A percentile compares a stretch with the other conserved stretches of the same genome.
phyloP scores from a whole-genome alignment of 768 basidiomycete genomes.

The Phanerochaete carnosa region DNA sequence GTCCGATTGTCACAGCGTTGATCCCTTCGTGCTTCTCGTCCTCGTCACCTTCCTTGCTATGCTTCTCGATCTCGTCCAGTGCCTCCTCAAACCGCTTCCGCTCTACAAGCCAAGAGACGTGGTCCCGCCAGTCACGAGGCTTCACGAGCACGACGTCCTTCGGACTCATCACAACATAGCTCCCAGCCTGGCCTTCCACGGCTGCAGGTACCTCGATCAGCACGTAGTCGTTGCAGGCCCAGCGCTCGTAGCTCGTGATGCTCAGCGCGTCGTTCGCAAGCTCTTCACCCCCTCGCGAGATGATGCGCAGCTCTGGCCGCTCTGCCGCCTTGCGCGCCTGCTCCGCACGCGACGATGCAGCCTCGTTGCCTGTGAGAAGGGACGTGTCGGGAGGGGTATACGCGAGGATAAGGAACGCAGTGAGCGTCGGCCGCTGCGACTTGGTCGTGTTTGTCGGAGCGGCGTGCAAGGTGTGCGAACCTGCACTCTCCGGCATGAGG shows the following conservation, averaged over 20 bases:
- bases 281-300: constrained; percentile 87
- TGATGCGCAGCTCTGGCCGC: constrained; percentile 92
- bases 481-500: constrained; percentile 35
- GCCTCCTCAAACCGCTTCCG: constrained; percentile 86
- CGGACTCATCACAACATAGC: constrained; percentile 85
- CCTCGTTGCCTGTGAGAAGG: constrained; percentile 51
- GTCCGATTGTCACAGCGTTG: constrained; percentile 69
- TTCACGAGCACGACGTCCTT: constrained; percentile 84
- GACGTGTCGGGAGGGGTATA: constrained; percentile 80
- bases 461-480: neutral
- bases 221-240: constrained; percentile 91
- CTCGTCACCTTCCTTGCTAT: constrained; percentile 34
- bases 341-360: constrained; percentile 62
- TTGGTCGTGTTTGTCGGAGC: constrained; percentile 18
- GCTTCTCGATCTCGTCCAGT: constrained; percentile 70
- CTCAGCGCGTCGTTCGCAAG: constrained; percentile 79
- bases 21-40: constrained; percentile 35
- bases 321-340: constrained; percentile 84
- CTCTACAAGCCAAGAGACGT: constrained; percentile 91
- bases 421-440: constrained; percentile 35
- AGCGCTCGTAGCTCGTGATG: constrained; percentile 74
- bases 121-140: constrained; percentile 84
- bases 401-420: constrained; percentile 83
- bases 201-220: constrained; percentile 49
- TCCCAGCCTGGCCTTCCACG: constrained; percentile 33